Evolutionary conservation across 768 basidiomycete species (phyloP).

Genomic region (Cystofilobasidium macerans): DNA sequence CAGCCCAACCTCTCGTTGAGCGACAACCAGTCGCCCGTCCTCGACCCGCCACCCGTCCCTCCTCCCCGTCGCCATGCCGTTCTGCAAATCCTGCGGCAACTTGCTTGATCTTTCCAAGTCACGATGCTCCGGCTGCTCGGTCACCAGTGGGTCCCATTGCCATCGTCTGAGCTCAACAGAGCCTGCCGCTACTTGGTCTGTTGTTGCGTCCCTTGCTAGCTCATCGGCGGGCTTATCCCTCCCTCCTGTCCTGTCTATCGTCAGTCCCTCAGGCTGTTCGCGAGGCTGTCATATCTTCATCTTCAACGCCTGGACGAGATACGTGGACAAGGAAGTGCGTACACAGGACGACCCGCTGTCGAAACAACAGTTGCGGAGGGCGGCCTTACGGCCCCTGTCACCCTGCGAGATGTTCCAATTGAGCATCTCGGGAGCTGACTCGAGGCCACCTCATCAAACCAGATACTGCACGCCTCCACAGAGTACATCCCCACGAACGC

Average conservation of each 20-base stretch:
- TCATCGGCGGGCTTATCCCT: not conserved
- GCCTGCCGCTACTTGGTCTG: not conserved
- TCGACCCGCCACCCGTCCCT: not conserved
- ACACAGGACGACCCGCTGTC: no score
- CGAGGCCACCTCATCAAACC: not conserved
- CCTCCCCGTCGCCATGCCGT: not conserved
- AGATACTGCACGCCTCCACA: not conserved
- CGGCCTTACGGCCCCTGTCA: not conserved
- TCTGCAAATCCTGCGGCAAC: not conserved
- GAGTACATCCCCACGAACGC: not conserved
- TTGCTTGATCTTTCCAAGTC: not conserved
- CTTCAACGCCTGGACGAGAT: not conserved
- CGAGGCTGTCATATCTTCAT: no score
- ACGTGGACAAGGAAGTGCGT: constrained; percentile 1
- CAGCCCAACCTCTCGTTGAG: not conserved
- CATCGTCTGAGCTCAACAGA: not conserved
- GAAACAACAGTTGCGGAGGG: not conserved
- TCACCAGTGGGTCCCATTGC: not conserved
- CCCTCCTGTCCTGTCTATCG: not conserved
- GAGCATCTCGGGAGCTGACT: no score
- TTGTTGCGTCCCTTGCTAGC: not conserved
- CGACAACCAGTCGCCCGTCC: not conserved
- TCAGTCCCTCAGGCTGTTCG: not conserved
- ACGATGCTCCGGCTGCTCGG: not conserved
- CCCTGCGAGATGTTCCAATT: not conserved